Percentiles rank a stretch among this genome's conserved stretches.
Evolutionary conservation across 192 early-diverging fungal species (phyloP).

Genomic region (Ambispora gerdemannii): DNA sequence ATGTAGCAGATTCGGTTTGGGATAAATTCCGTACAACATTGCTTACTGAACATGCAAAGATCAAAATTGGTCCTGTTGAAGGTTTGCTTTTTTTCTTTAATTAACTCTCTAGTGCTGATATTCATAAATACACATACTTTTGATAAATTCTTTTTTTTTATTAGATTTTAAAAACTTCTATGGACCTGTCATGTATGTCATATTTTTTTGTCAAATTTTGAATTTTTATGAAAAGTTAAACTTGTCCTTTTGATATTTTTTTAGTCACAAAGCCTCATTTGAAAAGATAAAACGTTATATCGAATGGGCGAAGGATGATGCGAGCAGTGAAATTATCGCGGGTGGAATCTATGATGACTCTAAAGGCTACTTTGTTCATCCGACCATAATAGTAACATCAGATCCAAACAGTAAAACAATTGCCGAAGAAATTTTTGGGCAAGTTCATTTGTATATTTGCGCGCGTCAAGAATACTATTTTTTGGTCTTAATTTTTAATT

Average conservation of each 20-base stretch:
- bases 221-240: background rate
- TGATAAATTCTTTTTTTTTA: background rate
- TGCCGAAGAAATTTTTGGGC: slow-evolving; percentile 92
- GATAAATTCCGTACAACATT: slow-evolving; percentile 68
- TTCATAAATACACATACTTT: too few relatives aligned
- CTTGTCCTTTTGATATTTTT: background rate
- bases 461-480: background rate
- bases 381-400: slow-evolving; percentile 85
- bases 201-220: slow-evolving; percentile 41
- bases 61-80: slow-evolving; percentile 82
- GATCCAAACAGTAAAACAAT: slow-evolving; percentile 81
- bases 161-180: slow-evolving; percentile 80
- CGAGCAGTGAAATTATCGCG: slow-evolving; percentile 77
- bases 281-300: slow-evolving; percentile 93
- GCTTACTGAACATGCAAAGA: slow-evolving; percentile 61
- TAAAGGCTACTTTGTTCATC: slow-evolving; percentile 87
- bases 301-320: slow-evolving; percentile 66
- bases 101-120: slow-evolving; percentile 25
- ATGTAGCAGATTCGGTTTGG: slow-evolving; percentile 83
- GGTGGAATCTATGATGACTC: slow-evolving; percentile 87
- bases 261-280: slow-evolving; percentile 52
- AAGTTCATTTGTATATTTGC: background rate
- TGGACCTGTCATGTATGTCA: slow-evolving; percentile 84
- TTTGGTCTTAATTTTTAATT: background rate
- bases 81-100: slow-evolving; percentile 33